Conservation (phyloP, 2,329 filamentous ascomycete species). For the Plectosphaerella cucumerina region DNA sequence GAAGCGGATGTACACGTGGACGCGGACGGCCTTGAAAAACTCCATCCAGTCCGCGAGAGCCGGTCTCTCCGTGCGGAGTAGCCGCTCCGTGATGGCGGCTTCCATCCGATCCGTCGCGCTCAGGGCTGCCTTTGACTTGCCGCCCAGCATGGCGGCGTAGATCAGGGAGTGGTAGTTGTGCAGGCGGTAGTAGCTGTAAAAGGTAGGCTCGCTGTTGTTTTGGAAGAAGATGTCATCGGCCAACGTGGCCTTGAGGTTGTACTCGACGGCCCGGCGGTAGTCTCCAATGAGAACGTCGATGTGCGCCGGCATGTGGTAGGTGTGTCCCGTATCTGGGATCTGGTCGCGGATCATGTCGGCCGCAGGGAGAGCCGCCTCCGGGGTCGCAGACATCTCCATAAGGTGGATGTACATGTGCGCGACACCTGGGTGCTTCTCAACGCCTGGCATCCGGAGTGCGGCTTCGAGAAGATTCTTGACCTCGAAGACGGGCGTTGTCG, state of each 20-base stretch:
- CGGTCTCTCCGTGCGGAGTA: conserved; percentile 60
- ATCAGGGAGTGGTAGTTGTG: conserved; percentile 73
- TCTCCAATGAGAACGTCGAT: conserved; percentile 33
- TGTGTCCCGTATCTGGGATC: conserved; percentile 16
- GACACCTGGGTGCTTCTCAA: conserved; percentile 13
- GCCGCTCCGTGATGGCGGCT: conserved; percentile 53
- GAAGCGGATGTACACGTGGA: conserved; percentile 69
- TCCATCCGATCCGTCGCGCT: conserved; percentile 57
- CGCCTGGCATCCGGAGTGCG: conserved; percentile 6
- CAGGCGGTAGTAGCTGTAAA: conserved; percentile 71
- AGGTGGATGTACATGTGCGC: conserved; percentile 19
- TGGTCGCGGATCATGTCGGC: conserved; percentile 15
- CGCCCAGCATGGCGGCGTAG: conserved; percentile 75
- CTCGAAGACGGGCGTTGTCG: conserved; percentile 10
- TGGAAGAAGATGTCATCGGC: conserved; percentile 68
- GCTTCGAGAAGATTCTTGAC: conserved; percentile 11
- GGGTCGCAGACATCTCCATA: conserved; percentile 18
- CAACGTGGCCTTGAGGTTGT: conserved; percentile 60
- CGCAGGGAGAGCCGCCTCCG: conserved; percentile 14
- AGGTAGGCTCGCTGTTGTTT: conserved; percentile 54
- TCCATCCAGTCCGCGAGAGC: conserved; percentile 79
- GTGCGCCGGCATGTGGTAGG: conserved; percentile 17
- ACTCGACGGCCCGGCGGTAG: conserved; percentile 60
- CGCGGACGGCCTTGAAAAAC: conserved; percentile 60
- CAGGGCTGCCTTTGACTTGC: conserved; percentile 56